Evolutionary conservation across 164 flowering plant genomes (phyloP).

Genomic region (Nelumbo lutea): DNA sequence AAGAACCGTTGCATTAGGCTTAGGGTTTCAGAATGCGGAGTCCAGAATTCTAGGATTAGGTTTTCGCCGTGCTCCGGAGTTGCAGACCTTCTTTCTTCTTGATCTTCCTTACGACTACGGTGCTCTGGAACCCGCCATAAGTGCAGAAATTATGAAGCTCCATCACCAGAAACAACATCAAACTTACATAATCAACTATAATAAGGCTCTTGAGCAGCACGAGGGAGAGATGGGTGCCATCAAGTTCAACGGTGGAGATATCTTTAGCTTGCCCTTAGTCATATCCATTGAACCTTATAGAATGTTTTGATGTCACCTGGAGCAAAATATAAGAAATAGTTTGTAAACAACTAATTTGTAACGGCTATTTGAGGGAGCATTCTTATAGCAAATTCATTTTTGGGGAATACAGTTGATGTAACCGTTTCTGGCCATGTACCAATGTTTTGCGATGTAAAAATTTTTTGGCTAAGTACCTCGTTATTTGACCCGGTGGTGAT

Average conservation of each 20-base stretch:
- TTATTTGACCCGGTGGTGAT: no score
- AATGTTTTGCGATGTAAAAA: no score
- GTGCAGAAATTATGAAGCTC: conserved; percentile 87
- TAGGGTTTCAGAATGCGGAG: conserved; percentile 3
- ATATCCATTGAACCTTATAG: background rate
- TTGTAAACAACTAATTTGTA: no score
- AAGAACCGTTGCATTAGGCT: conserved; percentile 9
- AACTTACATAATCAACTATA: conserved; percentile 80
- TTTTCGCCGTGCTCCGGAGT: conserved; percentile 31
- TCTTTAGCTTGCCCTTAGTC: background rate
- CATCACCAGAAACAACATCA: conserved; percentile 98
- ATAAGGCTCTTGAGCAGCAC: conserved; percentile 88
- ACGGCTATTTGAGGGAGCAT: no score
- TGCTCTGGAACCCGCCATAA: conserved; percentile 86
- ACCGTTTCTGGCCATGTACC: no score
- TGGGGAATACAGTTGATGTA: no score
- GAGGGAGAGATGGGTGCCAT: conserved; percentile 63
- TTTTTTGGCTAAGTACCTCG: no score
- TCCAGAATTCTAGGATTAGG: conserved; percentile 11
- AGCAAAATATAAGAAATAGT: no score
- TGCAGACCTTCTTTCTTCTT: conserved; percentile 73
- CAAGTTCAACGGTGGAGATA: conserved; percentile 99
- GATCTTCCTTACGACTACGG: conserved; percentile 91
- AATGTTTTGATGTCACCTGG: no score
- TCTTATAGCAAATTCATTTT: no score